Evolutionary conservation across 805 yeast genomes (phyloP).

Genomic region (Wickerhamiella domercqiae): DNA sequence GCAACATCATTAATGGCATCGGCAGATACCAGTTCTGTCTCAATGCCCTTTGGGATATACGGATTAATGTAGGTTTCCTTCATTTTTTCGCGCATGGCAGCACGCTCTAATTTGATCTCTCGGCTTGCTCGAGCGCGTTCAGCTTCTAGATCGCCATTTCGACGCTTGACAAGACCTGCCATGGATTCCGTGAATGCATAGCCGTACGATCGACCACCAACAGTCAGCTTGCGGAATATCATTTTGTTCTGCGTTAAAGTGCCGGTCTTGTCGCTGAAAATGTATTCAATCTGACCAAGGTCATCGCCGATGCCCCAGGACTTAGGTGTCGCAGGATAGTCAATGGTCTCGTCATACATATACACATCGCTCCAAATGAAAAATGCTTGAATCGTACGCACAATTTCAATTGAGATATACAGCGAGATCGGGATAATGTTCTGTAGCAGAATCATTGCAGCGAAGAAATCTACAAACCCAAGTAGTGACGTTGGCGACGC

Average conservation of each 20-base stretch:
- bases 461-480: conserved; percentile 56
- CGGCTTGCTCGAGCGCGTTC: conserved; percentile 31
- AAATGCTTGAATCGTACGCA: conserved; percentile 61
- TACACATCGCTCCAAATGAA: conserved; percentile 56
- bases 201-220: conserved; percentile 54
- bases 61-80: conserved; percentile 27
- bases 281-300: conserved; percentile 68
- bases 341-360: conserved; percentile 54
- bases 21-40: conserved; percentile 36
- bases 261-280: conserved; percentile 74
- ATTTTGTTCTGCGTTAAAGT: conserved; percentile 69
- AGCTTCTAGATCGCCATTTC: conserved; percentile 38
- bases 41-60: conserved; percentile 24
- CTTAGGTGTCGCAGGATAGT: conserved; percentile 66
- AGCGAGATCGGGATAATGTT: conserved; percentile 67
- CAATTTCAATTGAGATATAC: conserved; percentile 63
- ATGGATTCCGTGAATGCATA: conserved; percentile 65
- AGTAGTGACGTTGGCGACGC: conserved; percentile 46
- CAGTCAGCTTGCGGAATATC: conserved; percentile 67
- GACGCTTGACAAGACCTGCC: conserved; percentile 52
- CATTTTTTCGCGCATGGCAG: conserved; percentile 34
- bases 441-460: conserved; percentile 58
- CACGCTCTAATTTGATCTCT: conserved; percentile 30
- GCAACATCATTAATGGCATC: conserved; percentile 41
- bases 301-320: conserved; percentile 78